phyloP scores from a whole-genome alignment of 805 yeast genomes.

The Cyberlindnera mrakii region DNA sequence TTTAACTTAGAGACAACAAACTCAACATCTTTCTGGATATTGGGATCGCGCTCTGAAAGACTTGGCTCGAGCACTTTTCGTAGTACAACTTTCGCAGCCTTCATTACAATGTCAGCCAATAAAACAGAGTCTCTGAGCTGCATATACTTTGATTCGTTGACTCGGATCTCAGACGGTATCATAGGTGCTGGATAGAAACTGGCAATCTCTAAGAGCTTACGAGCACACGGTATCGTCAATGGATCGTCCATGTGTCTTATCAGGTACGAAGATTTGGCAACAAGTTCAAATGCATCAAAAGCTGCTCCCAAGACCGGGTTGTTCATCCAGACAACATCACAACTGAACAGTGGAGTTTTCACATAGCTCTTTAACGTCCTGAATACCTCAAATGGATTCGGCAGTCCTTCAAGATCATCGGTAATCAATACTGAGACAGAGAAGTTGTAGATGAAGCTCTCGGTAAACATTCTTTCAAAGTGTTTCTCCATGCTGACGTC shows the following conservation, averaged over 20 bases:
- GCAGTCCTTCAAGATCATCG: constrained; percentile 27
- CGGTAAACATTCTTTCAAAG: constrained; percentile 32
- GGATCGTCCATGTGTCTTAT: constrained; percentile 9
- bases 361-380: constrained; percentile 26
- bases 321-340: constrained; percentile 37
- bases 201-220: constrained; percentile 14
- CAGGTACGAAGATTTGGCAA: constrained; percentile 31
- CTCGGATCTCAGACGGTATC: constrained; percentile 14
- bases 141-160: constrained; percentile 6
- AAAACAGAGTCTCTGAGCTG: constrained; percentile 14
- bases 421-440: constrained; percentile 33
- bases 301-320: constrained; percentile 37
- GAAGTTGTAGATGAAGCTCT: constrained; percentile 39
- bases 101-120: constrained; percentile 16
- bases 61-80: constrained; percentile 10
- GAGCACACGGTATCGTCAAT: constrained; percentile 5
- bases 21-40: constrained; percentile 11
- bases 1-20: constrained; percentile 3
- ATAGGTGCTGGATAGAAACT: constrained; percentile 14
- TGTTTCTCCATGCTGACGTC: constrained; percentile 8
- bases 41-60: constrained; percentile 2
- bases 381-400: constrained; percentile 38
- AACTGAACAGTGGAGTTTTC: constrained; percentile 30
- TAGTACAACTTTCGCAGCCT: constrained; percentile 14
- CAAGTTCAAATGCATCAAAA: constrained; percentile 28